A percentile compares a stretch with the other conserved stretches of the same genome.
These are phyloP conservation scores for Termitomyces sp. DNA, from an alignment of 768 basidiomycete genomes.

Conservation along the genomic window DNA sequence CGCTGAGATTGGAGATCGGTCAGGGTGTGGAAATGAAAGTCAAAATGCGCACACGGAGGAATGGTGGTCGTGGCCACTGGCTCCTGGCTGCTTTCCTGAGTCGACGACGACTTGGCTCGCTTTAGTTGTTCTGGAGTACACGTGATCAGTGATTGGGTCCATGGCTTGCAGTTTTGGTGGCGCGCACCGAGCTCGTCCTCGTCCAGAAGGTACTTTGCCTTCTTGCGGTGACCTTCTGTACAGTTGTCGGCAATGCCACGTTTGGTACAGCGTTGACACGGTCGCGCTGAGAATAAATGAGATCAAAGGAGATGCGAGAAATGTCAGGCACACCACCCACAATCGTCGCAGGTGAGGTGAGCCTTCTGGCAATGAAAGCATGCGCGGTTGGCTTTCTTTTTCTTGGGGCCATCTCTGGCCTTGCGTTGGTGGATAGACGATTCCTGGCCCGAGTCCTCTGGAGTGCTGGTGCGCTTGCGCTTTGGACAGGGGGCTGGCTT, in stretches of 20 bases:
- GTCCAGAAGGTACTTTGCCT: conserved; percentile 95
- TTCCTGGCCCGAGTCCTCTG: conserved; percentile 49
- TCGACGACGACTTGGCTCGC: conserved; percentile 33
- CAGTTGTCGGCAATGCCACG: conserved; percentile 87
- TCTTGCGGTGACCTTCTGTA: conserved; percentile 93
- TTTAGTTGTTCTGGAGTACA: conserved; percentile 43
- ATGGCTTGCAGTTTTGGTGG: conserved; percentile 12
- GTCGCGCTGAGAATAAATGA: conserved; percentile 59
- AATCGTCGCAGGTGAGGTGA: conserved; percentile 97
- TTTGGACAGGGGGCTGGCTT: conserved; percentile 32
- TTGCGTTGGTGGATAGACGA: conserved; percentile 43
- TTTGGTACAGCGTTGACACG: conserved; percentile 93
- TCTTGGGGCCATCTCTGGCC: conserved; percentile 74
- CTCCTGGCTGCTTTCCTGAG: conserved; percentile 33
- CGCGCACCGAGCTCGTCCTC: conserved; percentile 83
- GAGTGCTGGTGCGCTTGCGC: conserved; percentile 57
- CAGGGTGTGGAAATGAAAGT: background rate
- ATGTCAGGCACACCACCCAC: conserved; percentile 42
- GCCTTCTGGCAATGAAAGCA: conserved; percentile 97
- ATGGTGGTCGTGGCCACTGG: conserved; percentile 20
- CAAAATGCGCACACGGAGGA: conserved; percentile 26
- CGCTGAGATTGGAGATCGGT: conserved; percentile 22
- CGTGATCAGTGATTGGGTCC: conserved; percentile 31
- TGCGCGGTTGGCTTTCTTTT: conserved; percentile 92
- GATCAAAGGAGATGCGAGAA: conserved; percentile 12